phyloP scores from a whole-genome alignment of 129 eudicot species.

The Mikania micrantha region DNA sequence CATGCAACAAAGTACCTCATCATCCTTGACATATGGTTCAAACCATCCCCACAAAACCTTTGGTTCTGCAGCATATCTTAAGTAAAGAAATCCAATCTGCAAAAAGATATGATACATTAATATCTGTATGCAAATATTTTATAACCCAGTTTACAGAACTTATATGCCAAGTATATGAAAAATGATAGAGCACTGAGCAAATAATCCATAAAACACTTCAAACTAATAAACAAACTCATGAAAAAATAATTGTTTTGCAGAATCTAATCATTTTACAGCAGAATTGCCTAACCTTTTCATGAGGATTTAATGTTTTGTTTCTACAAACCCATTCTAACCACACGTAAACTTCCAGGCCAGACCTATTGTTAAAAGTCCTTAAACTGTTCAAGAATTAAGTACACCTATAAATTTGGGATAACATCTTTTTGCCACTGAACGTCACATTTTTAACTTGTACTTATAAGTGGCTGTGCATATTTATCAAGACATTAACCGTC shows the following conservation, averaged over 20 bases:
- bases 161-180: slow-evolving; percentile 3
- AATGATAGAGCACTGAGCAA: background rate
- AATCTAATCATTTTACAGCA: background rate
- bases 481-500: background rate
- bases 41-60: slow-evolving; percentile 95
- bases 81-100: slow-evolving; percentile 91
- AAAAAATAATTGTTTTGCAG: background rate
- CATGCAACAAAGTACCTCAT: slow-evolving; percentile 53
- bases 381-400: background rate
- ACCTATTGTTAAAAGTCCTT: background rate
- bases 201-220: background rate
- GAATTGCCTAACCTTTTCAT: background rate
- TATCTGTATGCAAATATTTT: background rate
- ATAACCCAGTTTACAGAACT: background rate
- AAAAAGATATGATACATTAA: slow-evolving; percentile 3
- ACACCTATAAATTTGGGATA: background rate
- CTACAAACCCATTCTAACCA: background rate
- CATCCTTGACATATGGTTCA: slow-evolving; percentile 87
- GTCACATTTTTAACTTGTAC: background rate
- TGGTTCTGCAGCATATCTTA: slow-evolving; percentile 94
- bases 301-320: background rate
- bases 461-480: background rate
- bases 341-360: background rate
- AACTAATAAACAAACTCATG: background rate
- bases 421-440: background rate